Evolutionary conservation across 2,329 filamentous ascomycete genomes (phyloP).

Genomic region (Botrytis elliptica): DNA sequence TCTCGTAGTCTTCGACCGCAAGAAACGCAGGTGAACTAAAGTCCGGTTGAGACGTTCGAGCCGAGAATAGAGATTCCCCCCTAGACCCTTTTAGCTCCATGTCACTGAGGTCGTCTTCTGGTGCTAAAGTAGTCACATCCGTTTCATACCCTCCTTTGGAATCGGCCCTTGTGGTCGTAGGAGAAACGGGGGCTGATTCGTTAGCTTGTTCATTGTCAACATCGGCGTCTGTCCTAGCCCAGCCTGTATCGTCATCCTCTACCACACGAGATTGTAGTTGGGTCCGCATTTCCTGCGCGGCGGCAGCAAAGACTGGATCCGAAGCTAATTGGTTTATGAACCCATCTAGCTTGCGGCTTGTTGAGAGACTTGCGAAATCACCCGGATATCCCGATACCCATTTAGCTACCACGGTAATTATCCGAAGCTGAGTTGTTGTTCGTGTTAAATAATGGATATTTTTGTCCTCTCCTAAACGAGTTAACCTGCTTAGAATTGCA

Average conservation of each 20-base stretch:
- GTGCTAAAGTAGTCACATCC: conserved; percentile 5
- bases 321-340: conserved; percentile 74
- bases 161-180: conserved; percentile 26
- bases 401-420: conserved; percentile 78
- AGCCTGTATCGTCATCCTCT: conserved; percentile 89
- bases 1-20: conserved; percentile 75
- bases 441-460: conserved; percentile 69
- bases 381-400: conserved; percentile 91
- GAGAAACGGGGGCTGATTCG: conserved; percentile 31
- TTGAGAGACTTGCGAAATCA: conserved; percentile 80
- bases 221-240: conserved; percentile 79
- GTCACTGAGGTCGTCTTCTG: conserved; percentile 28
- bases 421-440: conserved; percentile 77
- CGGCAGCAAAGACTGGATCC: conserved; percentile 78
- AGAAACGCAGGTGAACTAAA: conserved; percentile 48
- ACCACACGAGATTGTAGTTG: conserved; percentile 69
- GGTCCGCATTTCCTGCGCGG: conserved; percentile 80
- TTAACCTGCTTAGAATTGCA: conserved; percentile 74
- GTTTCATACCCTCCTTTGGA: conserved; percentile 20
- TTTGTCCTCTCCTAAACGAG: conserved; percentile 65
- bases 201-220: conserved; percentile 34
- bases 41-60: conserved; percentile 28
- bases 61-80: conserved; percentile 31
- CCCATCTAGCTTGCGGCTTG: conserved; percentile 67
- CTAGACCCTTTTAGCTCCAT: conserved; percentile 33